A percentile compares a stretch with the other conserved stretches of the same genome.
These are phyloP conservation scores for Didymella sp. DNA, from an alignment of 2,329 filamentous ascomycete genomes.

Conservation along the genomic window DNA sequence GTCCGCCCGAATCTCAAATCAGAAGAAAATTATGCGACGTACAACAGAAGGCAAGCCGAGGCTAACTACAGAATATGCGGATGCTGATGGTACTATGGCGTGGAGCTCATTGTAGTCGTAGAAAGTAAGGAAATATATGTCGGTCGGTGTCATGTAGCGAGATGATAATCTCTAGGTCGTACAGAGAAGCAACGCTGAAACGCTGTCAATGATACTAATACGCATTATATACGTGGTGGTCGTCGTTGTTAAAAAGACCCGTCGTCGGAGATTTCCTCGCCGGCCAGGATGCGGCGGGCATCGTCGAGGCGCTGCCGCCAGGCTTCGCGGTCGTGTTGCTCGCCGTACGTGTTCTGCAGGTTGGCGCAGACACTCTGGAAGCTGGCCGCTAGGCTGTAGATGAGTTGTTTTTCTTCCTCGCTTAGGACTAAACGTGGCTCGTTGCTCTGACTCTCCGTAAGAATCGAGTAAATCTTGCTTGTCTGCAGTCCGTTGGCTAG, in stretches of 20 bases:
- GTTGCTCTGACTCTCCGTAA: constrained; percentile 47
- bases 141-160: constrained; percentile 13
- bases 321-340: constrained; percentile 65
- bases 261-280: constrained; percentile 57
- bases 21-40: constrained; percentile 6
- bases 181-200: constrained; percentile 19
- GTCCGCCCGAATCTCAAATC: constrained; percentile 11
- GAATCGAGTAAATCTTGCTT: constrained; percentile 52
- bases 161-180: constrained; percentile 17
- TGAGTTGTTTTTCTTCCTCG: constrained; percentile 62
- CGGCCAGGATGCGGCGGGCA: constrained; percentile 76
- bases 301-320: constrained; percentile 76
- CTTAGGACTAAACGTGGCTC: constrained; percentile 52
- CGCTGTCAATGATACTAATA: constrained; percentile 27
- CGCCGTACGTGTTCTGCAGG: constrained; percentile 56
- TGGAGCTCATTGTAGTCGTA: constrained; percentile 21
- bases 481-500: constrained; percentile 47
- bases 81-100: constrained; percentile 12
- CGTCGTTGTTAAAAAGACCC: constrained; percentile 25
- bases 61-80: constrained; percentile 9
- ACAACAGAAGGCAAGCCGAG: constrained; percentile 11
- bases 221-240: constrained; percentile 39
- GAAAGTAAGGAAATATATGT: constrained; percentile 12
- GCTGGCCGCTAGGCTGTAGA: constrained; percentile 59
- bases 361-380: constrained; percentile 61